Percentiles rank a stretch among this genome's conserved stretches.
These are phyloP conservation scores for Vanrija sp. DNA, from an alignment of 1,284 basidiomycete species.

Conservation along the genomic window DNA sequence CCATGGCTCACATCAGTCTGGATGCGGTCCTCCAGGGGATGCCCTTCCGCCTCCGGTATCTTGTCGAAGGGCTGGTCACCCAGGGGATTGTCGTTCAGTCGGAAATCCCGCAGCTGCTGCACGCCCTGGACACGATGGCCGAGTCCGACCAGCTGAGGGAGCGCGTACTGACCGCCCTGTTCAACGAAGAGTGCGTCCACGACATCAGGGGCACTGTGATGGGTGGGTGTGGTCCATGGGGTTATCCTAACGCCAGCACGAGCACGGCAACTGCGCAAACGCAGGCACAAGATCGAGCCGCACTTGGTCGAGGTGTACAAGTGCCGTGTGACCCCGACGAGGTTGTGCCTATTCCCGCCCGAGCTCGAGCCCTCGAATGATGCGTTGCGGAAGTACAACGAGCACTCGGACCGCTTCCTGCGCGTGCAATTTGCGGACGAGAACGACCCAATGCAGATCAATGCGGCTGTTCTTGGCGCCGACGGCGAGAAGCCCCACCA, in stretches of 20 bases:
- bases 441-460: conserved; percentile 21
- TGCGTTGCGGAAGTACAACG: conserved; percentile 16
- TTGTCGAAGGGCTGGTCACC: conserved; percentile 27
- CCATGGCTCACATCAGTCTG: conserved; percentile 1
- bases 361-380: conserved; percentile 26
- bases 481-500: conserved; percentile 11
- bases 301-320: conserved; percentile 18
- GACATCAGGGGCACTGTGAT: not conserved
- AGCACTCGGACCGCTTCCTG: conserved; percentile 23
- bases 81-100: conserved; percentile 21
- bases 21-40: conserved; percentile 1
- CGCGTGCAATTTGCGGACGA: conserved; percentile 33
- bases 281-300: not conserved
- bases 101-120: conserved; percentile 16
- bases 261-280: conserved; percentile 6
- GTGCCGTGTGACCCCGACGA: conserved; percentile 28
- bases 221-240: not conserved
- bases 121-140: conserved; percentile 7
- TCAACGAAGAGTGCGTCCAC: conserved; percentile 21
- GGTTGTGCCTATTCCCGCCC: conserved; percentile 23
- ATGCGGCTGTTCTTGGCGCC: conserved; percentile 17
- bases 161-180: conserved; percentile 22
- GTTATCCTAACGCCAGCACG: conserved; percentile 9
- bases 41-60: conserved; percentile 19
- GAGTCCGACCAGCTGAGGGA: conserved; percentile 4